phyloP scores from a whole-genome alignment of 2,329 filamentous ascomycete species.

The Pestalotiopsis sp. region DNA sequence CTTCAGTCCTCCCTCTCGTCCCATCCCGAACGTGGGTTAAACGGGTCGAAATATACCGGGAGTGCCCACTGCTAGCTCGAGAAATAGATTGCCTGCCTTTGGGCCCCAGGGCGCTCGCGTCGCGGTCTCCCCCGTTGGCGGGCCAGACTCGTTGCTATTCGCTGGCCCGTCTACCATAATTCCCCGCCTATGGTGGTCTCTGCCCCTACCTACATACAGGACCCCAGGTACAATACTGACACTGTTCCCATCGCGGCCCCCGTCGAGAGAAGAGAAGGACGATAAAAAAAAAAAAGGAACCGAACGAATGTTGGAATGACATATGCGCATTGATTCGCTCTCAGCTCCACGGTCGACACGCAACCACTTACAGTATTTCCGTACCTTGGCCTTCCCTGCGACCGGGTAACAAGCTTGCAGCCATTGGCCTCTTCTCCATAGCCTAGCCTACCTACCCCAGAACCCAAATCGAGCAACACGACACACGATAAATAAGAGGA shows the following conservation, averaged over 20 bases:
- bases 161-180: background rate
- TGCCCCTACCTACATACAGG: background rate
- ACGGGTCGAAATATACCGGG: background rate
- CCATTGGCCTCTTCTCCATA: background rate
- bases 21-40: background rate
- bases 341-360: background rate
- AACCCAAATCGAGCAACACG: constrained; percentile 2
- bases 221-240: background rate
- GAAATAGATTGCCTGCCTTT: background rate
- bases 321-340: background rate
- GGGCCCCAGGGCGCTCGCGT: background rate
- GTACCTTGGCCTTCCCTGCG: background rate
- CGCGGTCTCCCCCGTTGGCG: background rate
- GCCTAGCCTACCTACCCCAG: background rate
- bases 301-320: background rate
- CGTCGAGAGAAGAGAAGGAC: background rate
- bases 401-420: background rate
- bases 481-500: constrained; percentile 9
- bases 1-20: background rate
- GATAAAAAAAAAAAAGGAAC: background rate
- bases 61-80: background rate
- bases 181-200: background rate
- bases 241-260: background rate
- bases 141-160: background rate
- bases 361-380: background rate